Base-by-base conservation (phyloP, 1,284 basidiomycete genomes). In the Ganoderma leucocontextum region DNA sequence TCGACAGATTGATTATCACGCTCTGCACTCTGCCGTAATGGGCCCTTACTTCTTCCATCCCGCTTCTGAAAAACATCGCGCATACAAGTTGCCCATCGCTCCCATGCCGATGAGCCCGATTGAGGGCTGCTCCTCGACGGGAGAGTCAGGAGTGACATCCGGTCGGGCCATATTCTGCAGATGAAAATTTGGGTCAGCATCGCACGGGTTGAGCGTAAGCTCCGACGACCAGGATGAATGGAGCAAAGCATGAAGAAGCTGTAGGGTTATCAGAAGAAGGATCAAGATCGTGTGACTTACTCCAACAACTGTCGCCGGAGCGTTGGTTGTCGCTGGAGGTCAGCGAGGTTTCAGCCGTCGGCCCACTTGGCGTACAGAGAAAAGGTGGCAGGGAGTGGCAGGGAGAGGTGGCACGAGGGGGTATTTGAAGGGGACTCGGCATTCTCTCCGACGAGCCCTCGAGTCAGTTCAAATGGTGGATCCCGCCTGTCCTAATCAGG, bases 21-120 rank as follows among this genome's bases (percentile, higher is more conserved):
- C 4, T 17, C 2, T 13, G 2, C 4, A 25, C 33, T 2, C 17
- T 52, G 44, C 22, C 52, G 52, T 55, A 55, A 55, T 13, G 4
- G 36, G 1, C 0, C 78, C 87, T 74, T 72, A 96, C 95, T 91
- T 93, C 82, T 91, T 89, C 90, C 94, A 95, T 0, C 96, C 96
- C 2, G 91, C 95, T 10, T 85, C 83, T 9, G 89, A 87, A 42
- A 99, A 84, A 52, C 85, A 81, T 47, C 87, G 87, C 0, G 96
- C 96, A 79, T 99, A 99, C 92, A 99, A 94, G 74, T 86, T 86
- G 4, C 97, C 97, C 97, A 99, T 99, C 70, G 96, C 89, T 4
- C 95, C 95, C 95, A 97, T 96, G 1, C 95, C 95, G 70, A 96
- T 96, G 64, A 97, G 83, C 6, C 95, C 95, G 55, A 97, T 92